Conservation (phyloP, 129 eudicot species). For the Mikania micrantha region DNA sequence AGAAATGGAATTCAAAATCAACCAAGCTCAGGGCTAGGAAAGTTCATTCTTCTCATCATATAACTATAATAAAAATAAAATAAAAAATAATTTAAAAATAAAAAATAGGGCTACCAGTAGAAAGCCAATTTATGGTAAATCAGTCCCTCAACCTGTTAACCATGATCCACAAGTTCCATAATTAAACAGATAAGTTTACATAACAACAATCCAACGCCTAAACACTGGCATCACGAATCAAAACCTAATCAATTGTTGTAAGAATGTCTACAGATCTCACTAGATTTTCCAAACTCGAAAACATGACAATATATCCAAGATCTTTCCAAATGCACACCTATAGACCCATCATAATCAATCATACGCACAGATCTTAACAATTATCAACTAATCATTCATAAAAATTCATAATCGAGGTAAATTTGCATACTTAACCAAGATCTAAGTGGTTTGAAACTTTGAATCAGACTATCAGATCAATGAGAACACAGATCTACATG, state of each 20-base stretch:
- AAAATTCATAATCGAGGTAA: no score
- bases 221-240: background rate
- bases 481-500: slow-evolving; percentile 2
- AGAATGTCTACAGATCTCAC: background rate
- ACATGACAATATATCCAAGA: background rate
- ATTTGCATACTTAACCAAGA: no score
- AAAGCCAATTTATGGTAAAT: background rate
- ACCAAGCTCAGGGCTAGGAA: no score
- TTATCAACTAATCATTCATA: background rate
- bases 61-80: no score
- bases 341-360: background rate
- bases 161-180: background rate
- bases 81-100: no score
- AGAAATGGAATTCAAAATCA: no score
- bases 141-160: background rate
- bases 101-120: background rate
- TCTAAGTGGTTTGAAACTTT: background rate
- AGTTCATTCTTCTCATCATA: no score
- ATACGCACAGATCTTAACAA: slow-evolving; percentile 9
- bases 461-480: background rate
- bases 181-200: background rate
- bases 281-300: background rate
- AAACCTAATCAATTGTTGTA: background rate
- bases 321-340: background rate
- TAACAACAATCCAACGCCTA: background rate